Base-by-base conservation (phyloP, 495 filamentous ascomycete genomes). In the Alectoria sarmentosa region DNA sequence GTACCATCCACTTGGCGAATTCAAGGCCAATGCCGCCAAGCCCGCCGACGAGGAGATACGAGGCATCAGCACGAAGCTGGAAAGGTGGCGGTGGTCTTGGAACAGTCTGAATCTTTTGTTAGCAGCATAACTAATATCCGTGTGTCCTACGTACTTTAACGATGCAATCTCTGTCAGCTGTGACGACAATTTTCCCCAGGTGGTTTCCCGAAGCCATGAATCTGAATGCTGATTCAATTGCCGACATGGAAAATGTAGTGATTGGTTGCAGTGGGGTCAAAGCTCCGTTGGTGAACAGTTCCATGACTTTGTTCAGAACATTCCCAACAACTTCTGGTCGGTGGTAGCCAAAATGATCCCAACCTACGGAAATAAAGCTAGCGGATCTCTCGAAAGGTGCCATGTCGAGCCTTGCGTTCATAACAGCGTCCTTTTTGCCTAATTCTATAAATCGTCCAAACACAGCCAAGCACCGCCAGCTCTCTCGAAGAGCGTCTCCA, bases 21-120 rank as follows among this genome's bases (percentile, higher is more conserved):
- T 83, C 85, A 61, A 80, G 74, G 19, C 83, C 85, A 13, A 87
- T 75, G 37, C 81, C 81, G n/a, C 83, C 78, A 0, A 72, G 62
- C 3, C 76, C 75, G 2, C 75, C 76, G 11, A 70, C 73, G 30
- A 78, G 67, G 14, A 78, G 32, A 61, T 77, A 78, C 3, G 72
- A 67, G n/a, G 72, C 66, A 11, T 73, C 36, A 28, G 26, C 4
- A 11, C 42, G 17, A 37, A 73, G 67, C 8, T 4, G 37, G 21
- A 57, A 65, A 14, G 34, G 49, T 55, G 68, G 68, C 15, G 42
- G 26, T 28, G 46, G 21, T 21, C 48, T 39, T 26, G 59, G 66
- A 1, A 65, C 19, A 57, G 42, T 57, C 65, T 66, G 21, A 15
- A 26, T 9, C 0, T 17, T 21, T 13, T 19, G 17, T 55, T 4